Evolutionary conservation across 176 grass and related monocot species (phyloP), one percentile per base, ranked within the genome.

Genomic region (Oropetium thomaeum): DNA sequence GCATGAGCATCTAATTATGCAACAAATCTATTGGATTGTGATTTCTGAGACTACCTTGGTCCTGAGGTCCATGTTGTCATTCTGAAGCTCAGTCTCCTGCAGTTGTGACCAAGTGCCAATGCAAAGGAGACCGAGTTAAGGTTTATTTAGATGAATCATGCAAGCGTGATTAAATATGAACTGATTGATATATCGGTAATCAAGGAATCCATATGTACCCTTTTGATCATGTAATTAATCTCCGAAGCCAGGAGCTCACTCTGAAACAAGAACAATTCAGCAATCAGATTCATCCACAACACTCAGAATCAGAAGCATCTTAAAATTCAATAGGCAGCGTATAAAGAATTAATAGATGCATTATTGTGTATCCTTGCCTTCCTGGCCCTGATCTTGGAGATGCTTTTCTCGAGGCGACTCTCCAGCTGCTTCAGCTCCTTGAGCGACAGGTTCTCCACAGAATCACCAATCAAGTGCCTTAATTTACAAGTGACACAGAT

Each of bases 371-470:
- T 48, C 48, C 58, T 79, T 79, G 89, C 90, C 90, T 93, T 93
- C 74, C 82, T 84, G 10, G 87, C 82, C 68, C 90, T 89, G 84
- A 93, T 84, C 77, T 89, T 89, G 34, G 87, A 68, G 34, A 93
- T 89, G 84, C 90, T 81, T 87, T 86, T 93, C 82, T 93, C 90
- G 6, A 93, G 84, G 27, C 90, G 84, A 42, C 66, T 89, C 69
- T 93, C 90, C 1, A 93, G 84, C 53, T 93, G 90, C 68, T 93
- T 93, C 55, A 93, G 84, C 77, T 93, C 90, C 69, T 89, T 93
- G 15, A 87, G 77, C 35, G 73, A 82, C 15, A 89, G 58, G 71
- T 89, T 81, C 22, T 64, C 42, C 69, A 93, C 72, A 42, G 87
- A 72, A 49, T 93, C 90, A 42, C 90, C 87, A 69, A 84, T 62